Conservation (phyloP, 2,329 filamentous ascomycete species). For the Penicillium sp. region DNA sequence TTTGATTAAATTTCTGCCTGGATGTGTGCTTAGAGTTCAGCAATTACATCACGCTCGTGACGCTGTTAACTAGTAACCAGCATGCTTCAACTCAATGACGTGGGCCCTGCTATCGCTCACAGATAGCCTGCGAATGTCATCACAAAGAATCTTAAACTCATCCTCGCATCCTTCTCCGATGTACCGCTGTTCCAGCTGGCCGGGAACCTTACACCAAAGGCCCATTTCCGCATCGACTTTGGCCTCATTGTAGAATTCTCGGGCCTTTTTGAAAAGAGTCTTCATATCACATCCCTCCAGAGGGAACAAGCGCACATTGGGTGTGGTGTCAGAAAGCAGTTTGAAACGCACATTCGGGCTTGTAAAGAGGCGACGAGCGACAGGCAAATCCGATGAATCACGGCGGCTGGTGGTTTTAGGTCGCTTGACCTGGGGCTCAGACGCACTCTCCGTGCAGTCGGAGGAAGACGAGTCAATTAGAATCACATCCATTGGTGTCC, state of each 20-base stretch:
- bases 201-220: constrained; percentile 11
- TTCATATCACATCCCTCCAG: constrained; percentile 14
- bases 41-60: too few species aligned
- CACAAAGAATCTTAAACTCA: constrained; percentile 22
- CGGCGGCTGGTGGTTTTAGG: too few species aligned
- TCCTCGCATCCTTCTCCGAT: constrained; percentile 21
- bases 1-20: too few species aligned
- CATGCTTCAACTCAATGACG: constrained; percentile 1
- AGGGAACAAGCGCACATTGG: constrained; percentile 16
- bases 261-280: constrained; percentile 22
- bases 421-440: too few species aligned
- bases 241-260: constrained; percentile 18
- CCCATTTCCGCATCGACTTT: constrained; percentile 9
- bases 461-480: too few species aligned
- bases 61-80: too few species aligned
- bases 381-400: too few species aligned
- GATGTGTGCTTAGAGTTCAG: too few species aligned
- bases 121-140: constrained; percentile 10
- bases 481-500: too few species aligned
- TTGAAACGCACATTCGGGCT: constrained; percentile 16
- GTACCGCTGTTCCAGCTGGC: constrained; percentile 11
- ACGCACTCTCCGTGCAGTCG: too few species aligned
- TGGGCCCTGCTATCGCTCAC: background rate
- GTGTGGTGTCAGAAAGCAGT: constrained; percentile 12
- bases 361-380: background rate